Conservation (phyloP, 2,329 filamentous ascomycete species). For the Fusarium pseudocircinatum region DNA sequence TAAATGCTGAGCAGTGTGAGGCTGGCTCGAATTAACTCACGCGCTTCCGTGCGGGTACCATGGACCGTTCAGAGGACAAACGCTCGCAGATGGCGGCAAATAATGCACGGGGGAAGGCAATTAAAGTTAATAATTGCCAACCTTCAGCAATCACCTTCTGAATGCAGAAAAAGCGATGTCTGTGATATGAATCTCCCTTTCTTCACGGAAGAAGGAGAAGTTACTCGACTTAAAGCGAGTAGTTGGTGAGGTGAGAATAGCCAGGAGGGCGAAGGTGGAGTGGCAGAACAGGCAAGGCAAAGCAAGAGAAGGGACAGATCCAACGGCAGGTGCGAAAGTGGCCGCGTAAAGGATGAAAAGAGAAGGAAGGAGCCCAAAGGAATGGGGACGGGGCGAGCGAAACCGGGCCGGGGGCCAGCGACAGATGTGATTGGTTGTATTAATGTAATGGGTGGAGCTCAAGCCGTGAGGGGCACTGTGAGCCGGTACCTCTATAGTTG, state of each 20-base stretch:
- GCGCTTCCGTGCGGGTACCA: slow-evolving; percentile 42
- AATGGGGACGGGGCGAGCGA: slow-evolving; percentile 31
- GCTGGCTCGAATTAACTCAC: slow-evolving; percentile 42
- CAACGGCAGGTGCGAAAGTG: slow-evolving; percentile 33
- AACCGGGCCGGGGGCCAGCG: slow-evolving; percentile 20
- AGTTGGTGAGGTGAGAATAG: slow-evolving; percentile 34
- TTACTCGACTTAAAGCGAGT: slow-evolving; percentile 25
- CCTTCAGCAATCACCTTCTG: slow-evolving; percentile 19
- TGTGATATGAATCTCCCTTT: background rate
- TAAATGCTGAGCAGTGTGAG: slow-evolving; percentile 29
- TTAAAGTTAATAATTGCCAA: slow-evolving; percentile 20
- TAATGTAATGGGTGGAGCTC: background rate
- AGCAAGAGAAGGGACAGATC: slow-evolving; percentile 22
- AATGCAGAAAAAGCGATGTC: background rate
- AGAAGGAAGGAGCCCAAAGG: slow-evolving; percentile 31
- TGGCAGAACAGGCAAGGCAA: slow-evolving; percentile 33
- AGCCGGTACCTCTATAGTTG: slow-evolving; percentile 34
- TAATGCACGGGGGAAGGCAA: slow-evolving; percentile 32
- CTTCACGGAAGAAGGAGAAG: slow-evolving; percentile 18
- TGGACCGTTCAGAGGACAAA: slow-evolving; percentile 36
- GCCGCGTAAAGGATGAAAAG: slow-evolving; percentile 36
- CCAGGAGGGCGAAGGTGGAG: slow-evolving; percentile 36
- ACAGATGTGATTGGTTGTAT: slow-evolving; percentile 14
- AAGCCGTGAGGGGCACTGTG: slow-evolving; percentile 40
- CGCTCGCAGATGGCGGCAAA: slow-evolving; percentile 30